Conservation (phyloP, 2,329 filamentous ascomycete genomes). For the Curvularia verruculosa region DNA sequence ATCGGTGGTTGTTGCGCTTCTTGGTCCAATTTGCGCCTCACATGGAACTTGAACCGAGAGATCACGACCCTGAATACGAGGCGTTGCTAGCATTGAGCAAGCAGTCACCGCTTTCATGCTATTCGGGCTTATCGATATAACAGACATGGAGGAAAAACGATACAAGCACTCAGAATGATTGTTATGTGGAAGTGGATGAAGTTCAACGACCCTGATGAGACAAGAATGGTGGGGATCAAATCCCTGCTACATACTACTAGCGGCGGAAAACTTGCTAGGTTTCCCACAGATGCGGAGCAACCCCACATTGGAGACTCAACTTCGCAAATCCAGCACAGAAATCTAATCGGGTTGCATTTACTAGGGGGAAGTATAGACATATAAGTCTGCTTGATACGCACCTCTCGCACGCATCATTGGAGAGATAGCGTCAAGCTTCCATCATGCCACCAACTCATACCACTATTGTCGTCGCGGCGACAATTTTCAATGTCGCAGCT, state of each 20-base stretch:
- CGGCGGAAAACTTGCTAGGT: conserved; percentile 28
- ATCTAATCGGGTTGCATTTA: not conserved
- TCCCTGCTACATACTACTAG: conserved; percentile 7
- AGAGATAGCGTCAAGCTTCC: not conserved
- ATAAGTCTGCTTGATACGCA: conserved; percentile 9
- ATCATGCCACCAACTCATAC: conserved; percentile 19
- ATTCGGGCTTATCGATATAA: conserved; percentile 23
- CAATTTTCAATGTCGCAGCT: conserved; percentile 20
- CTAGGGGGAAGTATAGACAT: conserved; percentile 3
- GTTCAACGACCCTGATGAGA: too few relatives aligned
- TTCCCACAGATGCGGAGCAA: conserved; percentile 17
- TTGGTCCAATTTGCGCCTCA: conserved; percentile 35
- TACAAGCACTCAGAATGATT: not conserved
- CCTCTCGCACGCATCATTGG: not conserved
- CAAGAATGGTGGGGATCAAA: not conserved
- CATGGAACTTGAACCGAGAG: conserved; percentile 35
- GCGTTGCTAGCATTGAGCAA: conserved; percentile 31
- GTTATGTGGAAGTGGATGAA: not conserved
- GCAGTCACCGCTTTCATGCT: conserved; percentile 33
- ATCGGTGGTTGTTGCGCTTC: conserved; percentile 34
- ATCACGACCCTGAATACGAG: conserved; percentile 34
- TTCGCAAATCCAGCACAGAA: not conserved
- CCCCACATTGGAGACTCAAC: conserved; percentile 6
- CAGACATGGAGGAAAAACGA: not conserved
- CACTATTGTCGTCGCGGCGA: conserved; percentile 18